Evolutionary conservation across 2,329 filamentous ascomycete genomes (phyloP).

Genomic region (Diplodia corticola): DNA sequence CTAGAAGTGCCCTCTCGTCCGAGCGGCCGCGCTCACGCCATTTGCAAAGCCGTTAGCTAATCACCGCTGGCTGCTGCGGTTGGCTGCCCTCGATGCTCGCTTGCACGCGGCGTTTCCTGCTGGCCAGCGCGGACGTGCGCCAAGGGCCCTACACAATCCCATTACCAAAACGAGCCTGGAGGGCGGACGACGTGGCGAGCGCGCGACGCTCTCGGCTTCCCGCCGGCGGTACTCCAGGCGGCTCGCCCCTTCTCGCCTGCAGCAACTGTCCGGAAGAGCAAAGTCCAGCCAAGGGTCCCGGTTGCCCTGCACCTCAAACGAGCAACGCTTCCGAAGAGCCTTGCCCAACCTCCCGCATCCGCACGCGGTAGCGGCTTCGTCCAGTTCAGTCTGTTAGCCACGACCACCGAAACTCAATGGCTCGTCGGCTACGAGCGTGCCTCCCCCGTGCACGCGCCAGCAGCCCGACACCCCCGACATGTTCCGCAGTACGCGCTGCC

Average conservation of each 20-base stretch:
- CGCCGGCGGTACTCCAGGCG: conserved; percentile 14
- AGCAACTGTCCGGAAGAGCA: conserved; percentile 18
- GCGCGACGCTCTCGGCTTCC: conserved; percentile 17
- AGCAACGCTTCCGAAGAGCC: conserved; percentile 16
- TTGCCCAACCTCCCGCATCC: conserved; percentile 15
- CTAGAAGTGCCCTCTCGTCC: conserved; percentile 18
- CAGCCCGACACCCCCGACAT: conserved; percentile 8
- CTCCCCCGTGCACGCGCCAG: neutral
- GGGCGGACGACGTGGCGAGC: conserved; percentile 17
- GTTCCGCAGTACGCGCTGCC: neutral
- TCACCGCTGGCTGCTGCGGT: conserved; percentile 1
- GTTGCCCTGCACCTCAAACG: conserved; percentile 9
- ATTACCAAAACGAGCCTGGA: conserved; percentile 20
- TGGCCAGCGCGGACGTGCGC: conserved; percentile 16
- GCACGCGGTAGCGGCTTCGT: conserved; percentile 4
- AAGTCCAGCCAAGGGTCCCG: conserved; percentile 12
- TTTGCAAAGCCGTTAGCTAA: conserved; percentile 18
- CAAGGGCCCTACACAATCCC: conserved; percentile 20
- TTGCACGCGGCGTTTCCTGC: conserved; percentile 7
- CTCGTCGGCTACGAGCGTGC: conserved; percentile 5
- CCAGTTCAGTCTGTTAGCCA: neutral
- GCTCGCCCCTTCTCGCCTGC: conserved; percentile 20
- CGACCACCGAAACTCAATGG: neutral
- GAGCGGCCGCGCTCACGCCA: conserved; percentile 21
- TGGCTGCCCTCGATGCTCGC: conserved; percentile 5